These are phyloP conservation scores for Fusarium sp. DNA, from an alignment of 2,329 filamentous ascomycete species.

Conservation along the genomic window DNA sequence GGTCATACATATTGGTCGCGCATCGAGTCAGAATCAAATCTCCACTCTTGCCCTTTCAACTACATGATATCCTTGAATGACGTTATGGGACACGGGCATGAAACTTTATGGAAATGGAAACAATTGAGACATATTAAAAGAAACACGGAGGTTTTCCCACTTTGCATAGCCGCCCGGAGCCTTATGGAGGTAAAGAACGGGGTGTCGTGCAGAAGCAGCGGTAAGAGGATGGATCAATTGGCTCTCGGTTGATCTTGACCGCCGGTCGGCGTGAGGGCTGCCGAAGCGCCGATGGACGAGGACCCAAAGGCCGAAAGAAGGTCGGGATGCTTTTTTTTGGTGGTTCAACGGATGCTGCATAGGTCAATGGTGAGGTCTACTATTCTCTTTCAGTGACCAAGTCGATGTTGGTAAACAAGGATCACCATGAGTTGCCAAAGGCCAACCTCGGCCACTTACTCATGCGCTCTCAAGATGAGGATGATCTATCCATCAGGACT, in stretches of 20 bases:
- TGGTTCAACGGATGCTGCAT: neutral
- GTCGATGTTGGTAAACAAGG: neutral
- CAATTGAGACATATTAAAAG: neutral
- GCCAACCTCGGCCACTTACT: neutral
- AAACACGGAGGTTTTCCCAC: neutral
- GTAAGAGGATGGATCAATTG: neutral
- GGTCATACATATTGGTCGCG: conserved; percentile 34
- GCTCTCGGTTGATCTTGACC: neutral
- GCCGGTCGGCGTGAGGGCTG: conserved; percentile 1
- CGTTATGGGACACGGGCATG: neutral
- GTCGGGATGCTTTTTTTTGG: neutral
- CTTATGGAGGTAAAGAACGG: neutral
- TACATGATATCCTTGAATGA: conserved; percentile 2
- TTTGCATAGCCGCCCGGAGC: neutral
- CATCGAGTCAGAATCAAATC: conserved; percentile 44
- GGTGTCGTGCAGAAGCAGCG: neutral
- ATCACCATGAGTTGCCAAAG: neutral
- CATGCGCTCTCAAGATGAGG: neutral
- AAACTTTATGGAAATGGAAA: neutral
- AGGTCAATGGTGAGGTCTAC: neutral
- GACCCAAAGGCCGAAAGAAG: neutral
- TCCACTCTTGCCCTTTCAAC: conserved; percentile 46
- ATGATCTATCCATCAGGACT: neutral
- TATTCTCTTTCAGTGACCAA: neutral
- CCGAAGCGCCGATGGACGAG: conserved; percentile 16